Evolutionary conservation across 1,284 basidiomycete species (phyloP).

Genomic region (Boletus smithii): DNA sequence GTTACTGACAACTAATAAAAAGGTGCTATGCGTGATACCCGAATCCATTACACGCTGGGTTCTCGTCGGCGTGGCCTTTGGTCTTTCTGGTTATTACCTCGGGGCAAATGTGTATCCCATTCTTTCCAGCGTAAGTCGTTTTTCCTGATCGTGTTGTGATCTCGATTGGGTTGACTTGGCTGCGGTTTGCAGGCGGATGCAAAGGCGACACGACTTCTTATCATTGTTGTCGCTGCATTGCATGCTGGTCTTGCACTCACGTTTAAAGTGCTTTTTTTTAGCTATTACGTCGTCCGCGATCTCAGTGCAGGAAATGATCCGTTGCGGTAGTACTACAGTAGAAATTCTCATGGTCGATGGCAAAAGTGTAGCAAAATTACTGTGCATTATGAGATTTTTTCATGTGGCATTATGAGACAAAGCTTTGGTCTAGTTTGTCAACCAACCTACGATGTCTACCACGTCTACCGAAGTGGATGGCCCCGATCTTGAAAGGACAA

Average conservation of each 20-base stretch:
- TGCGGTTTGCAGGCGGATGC: conserved; percentile 63
- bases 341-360: no score
- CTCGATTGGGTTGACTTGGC: conserved; percentile 5
- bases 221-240: conserved; percentile 66
- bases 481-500: no score
- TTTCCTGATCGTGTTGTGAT: neutral
- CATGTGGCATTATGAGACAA: no score
- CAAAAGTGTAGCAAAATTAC: no score
- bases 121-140: conserved; percentile 67
- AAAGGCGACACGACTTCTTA: conserved; percentile 77
- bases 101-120: conserved; percentile 85
- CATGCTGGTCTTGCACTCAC: conserved; percentile 76
- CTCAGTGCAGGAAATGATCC: conserved; percentile 39
- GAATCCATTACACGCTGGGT: conserved; percentile 77
- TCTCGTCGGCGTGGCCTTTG: conserved; percentile 68
- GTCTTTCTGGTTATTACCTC: conserved; percentile 80
- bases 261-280: conserved; percentile 87
- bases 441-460: no score
- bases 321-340: conserved; percentile 18
- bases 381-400: no score
- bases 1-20: conserved; percentile 6
- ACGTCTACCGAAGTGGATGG: no score
- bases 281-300: conserved; percentile 65
- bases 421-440: no score
- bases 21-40: conserved; percentile 84